phyloP scores from a whole-genome alignment of 73 alveolate genomes.

The Paramecium sonneborni region DNA sequence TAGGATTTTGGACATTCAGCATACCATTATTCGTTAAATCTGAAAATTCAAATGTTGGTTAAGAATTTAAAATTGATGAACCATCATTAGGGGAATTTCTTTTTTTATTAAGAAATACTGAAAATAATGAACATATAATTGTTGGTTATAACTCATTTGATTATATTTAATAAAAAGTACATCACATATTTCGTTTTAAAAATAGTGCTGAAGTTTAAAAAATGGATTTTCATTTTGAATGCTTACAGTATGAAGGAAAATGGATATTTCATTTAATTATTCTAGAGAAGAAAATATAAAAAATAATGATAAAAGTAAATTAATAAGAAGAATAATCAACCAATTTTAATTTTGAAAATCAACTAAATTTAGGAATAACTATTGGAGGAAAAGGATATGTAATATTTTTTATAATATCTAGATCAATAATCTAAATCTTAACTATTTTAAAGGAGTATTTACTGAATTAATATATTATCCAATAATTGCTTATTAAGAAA shows the following conservation, averaged over 20 bases:
- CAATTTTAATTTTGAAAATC: neutral
- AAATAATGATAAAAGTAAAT: neutral
- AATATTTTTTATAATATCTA: neutral
- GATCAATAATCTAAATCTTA: neutral
- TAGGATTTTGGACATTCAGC: neutral
- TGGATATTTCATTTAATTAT: neutral
- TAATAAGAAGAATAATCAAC: neutral
- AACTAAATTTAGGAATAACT: neutral
- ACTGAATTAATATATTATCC: neutral
- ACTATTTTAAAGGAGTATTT: neutral
- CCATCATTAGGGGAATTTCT: neutral
- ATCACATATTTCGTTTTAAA: neutral
- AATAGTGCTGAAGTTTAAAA: neutral
- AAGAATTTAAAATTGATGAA: neutral
- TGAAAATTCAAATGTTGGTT: neutral
- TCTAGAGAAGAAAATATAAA: neutral
- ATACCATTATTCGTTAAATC: neutral
- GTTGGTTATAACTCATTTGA: neutral
- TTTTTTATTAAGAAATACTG: neutral
- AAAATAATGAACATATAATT: neutral
- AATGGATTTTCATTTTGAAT: neutral
- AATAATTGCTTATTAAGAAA: neutral
- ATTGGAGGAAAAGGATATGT: neutral
- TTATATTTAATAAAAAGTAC: neutral
- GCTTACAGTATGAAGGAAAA: neutral